Evolutionary conservation across 78 protist species (phyloP).

Genomic region (Emiliania huxleyi): DNA sequence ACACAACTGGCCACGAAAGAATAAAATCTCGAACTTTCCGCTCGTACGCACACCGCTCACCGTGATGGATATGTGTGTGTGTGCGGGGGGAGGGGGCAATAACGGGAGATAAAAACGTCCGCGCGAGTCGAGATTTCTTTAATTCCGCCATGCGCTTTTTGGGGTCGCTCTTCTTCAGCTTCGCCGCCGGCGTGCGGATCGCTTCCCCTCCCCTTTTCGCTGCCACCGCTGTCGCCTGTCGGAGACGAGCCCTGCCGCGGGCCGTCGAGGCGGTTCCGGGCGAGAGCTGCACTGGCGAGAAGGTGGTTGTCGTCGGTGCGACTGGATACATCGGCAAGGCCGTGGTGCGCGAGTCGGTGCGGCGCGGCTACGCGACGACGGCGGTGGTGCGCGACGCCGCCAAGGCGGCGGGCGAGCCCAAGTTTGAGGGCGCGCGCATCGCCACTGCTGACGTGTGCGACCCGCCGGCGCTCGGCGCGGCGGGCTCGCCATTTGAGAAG

Average conservation of each 20-base stretch:
- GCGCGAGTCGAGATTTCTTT: too few species aligned
- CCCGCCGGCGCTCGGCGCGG: neutral
- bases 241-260: neutral
- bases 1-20: too few species aligned
- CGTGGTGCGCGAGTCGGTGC: neutral
- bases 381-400: neutral
- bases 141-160: too few species aligned
- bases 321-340: neutral
- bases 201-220: too few species aligned
- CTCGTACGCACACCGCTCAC: too few species aligned
- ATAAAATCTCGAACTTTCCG: too few species aligned
- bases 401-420: neutral
- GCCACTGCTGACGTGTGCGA: neutral
- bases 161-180: too few species aligned
- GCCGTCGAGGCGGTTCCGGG: neutral
- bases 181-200: too few species aligned
- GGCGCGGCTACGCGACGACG: neutral
- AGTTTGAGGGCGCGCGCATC: neutral
- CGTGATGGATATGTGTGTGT: too few species aligned
- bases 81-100: too few species aligned
- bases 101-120: too few species aligned
- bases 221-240: too few species aligned
- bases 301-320: neutral
- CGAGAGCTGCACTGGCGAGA: constrained; percentile 5
- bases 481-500: neutral